A percentile compares a stretch with the other conserved stretches of the same genome.
These are phyloP conservation scores for Terfezia claveryi DNA, from an alignment of 495 filamentous ascomycete genomes.

Conservation along the genomic window DNA sequence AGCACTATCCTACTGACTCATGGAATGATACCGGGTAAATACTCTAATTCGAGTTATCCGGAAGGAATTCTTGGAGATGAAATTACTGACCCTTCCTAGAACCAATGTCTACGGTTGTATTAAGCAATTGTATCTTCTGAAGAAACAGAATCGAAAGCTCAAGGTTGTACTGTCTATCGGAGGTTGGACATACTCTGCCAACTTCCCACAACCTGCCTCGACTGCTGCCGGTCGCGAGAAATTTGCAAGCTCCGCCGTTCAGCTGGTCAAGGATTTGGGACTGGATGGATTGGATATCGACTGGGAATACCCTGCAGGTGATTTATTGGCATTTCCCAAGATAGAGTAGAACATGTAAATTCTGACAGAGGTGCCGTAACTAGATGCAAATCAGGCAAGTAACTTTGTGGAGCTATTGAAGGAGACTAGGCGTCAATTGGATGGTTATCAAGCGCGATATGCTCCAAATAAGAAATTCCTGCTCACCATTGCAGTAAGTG, in stretches of 20 bases:
- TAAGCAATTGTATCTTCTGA: constrained; percentile 84
- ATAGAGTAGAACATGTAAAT: no score
- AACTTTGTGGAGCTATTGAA: constrained; percentile 50
- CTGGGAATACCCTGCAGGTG: constrained; percentile 39
- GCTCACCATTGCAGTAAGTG: constrained; percentile 47
- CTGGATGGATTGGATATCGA: constrained; percentile 44
- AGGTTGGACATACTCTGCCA: constrained; percentile 84
- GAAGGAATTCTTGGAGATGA: no score
- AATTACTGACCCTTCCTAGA: constrained; percentile 7
- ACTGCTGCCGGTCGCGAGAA: constrained; percentile 35
- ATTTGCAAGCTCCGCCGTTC: constrained; percentile 47
- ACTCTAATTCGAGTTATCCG: no score
- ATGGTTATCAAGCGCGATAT: constrained; percentile 33
- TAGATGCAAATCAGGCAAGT: constrained; percentile 33
- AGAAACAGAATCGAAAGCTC: constrained; percentile 66
- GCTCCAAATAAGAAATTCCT: constrained; percentile 36
- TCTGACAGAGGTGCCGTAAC: neutral
- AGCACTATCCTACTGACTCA: constrained; percentile 68
- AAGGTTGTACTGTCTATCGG: constrained; percentile 87
- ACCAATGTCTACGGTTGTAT: constrained; percentile 75
- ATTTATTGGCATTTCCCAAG: no score
- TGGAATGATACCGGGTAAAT: constrained; percentile 33
- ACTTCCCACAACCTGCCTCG: constrained; percentile 56
- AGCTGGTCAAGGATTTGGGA: constrained; percentile 42
- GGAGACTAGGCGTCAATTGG: constrained; percentile 40